These are phyloP conservation scores for Nicotiana knightiana DNA, from an alignment of 257 asterid genomes.

Conservation along the genomic window DNA sequence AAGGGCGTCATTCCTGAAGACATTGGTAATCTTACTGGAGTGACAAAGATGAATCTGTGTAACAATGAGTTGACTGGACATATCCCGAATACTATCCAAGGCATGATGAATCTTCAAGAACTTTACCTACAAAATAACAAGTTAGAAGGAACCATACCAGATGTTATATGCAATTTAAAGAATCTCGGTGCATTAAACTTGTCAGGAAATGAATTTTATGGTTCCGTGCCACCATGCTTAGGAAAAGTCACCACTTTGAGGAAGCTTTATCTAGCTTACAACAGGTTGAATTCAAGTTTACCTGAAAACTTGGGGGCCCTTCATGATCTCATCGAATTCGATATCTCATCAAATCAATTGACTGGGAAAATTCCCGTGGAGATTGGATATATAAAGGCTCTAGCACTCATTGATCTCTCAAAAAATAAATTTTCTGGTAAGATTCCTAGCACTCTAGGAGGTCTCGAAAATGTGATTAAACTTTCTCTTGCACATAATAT, in stretches of 20 bases:
- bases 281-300: background rate
- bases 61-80: too few species aligned
- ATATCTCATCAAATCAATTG: background rate
- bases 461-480: background rate
- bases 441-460: background rate
- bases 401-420: background rate
- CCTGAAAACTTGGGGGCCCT: background rate
- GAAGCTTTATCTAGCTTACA: background rate
- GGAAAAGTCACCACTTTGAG: background rate
- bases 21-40: background rate
- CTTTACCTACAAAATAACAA: background rate
- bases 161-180: too few species aligned
- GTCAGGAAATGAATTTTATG: background rate
- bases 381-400: background rate
- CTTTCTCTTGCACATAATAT: background rate
- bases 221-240: background rate
- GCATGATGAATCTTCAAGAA: background rate
- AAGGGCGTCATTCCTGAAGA: background rate
- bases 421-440: background rate
- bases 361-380: background rate
- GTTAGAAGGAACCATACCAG: too few species aligned
- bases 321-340: background rate
- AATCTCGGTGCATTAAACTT: background rate
- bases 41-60: too few species aligned
- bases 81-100: too few species aligned